Base-by-base conservation (phyloP, 2,329 filamentous ascomycete genomes). In the Colletotrichum melonis region DNA sequence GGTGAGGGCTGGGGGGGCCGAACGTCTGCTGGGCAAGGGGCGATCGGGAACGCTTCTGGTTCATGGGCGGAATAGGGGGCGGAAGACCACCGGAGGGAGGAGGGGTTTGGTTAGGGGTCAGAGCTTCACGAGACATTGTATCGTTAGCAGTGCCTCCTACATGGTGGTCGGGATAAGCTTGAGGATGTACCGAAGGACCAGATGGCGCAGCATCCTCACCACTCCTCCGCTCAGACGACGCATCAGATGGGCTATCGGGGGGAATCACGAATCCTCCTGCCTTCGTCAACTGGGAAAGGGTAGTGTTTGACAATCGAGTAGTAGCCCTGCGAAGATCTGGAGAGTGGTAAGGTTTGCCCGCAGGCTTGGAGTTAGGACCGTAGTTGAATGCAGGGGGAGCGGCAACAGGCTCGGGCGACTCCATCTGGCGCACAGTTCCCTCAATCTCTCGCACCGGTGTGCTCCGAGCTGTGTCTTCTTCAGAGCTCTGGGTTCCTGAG, bases 331-430 rank as follows among this genome's bases (percentile, higher is more conserved):
- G 92, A 78, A 96, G 87, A 79, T 97, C 94, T 16, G 93, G 90
- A 35, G 94, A 92, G 71, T 94, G 91, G 77, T 93, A 91, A 0
- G 94, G 94, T 74, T 90, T 90, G 72, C 89, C 91, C 1, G 87
- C 86, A 5, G 95, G 95, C 62, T 90, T 89, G 64, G 92, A 89
- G 73, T 93, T 91, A 14, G 95, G 90, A 49, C 89, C 88, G 81
- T 98, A 94, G 60, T 91, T 89, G 80, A 98, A 96, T 12, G 91
- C 91, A 3, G 96, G 96, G 1, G 96, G 95, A 6, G 88, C 86
- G 5, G 90, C 90, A 24, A 98, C 95, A 8, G 94, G 94, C 76
- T 94, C 92, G 1, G 94, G 94, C 6, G 93, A 91, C 42, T 88
- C 86, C 80, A 91, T 87, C 70, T 86, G 83, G 64, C 84, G 84